Conservation (phyloP, 2,329 filamentous ascomycete species). For the Verruconis gallopava region DNA sequence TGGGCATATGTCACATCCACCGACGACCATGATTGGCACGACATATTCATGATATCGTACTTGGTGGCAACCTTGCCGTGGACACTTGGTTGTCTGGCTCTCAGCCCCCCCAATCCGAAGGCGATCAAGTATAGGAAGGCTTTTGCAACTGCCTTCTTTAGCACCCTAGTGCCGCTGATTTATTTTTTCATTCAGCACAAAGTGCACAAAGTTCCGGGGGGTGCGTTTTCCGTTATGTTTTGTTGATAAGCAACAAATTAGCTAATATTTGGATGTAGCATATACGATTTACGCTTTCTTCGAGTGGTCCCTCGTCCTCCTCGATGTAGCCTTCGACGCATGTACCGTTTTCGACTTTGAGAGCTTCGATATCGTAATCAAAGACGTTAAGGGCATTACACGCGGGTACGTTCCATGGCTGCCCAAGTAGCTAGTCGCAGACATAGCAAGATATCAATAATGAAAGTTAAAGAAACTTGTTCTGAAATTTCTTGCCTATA, state of each 20-base stretch:
- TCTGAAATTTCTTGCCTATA: constrained; percentile 13
- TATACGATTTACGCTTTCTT: constrained; percentile 98
- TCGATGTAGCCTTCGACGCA: constrained; percentile 93
- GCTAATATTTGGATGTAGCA: constrained; percentile 41
- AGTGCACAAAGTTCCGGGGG: constrained; percentile 83
- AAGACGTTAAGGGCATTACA: constrained; percentile 77
- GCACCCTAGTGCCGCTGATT: constrained; percentile 74
- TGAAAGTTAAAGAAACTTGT: constrained; percentile 19
- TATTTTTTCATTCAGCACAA: constrained; percentile 99
- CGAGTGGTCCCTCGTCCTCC: constrained; percentile 88
- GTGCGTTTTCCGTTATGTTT: constrained; percentile 38
- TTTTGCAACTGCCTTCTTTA: constrained; percentile 74
- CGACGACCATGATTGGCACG: constrained; percentile 96
- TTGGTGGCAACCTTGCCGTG: constrained; percentile 87
- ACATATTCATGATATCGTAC: constrained; percentile 99
- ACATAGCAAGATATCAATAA: constrained; percentile 18
- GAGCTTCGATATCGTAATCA: constrained; percentile 74
- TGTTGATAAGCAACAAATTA: not conserved
- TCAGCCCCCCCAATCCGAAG: constrained; percentile 72
- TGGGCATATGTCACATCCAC: constrained; percentile 99
- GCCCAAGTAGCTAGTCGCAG: constrained; percentile 65
- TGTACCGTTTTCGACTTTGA: constrained; percentile 87
- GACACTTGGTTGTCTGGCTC: constrained; percentile 78
- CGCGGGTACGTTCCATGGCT: constrained; percentile 98
- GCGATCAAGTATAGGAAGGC: constrained; percentile 85